These are phyloP conservation scores for Kwoniella pini DNA, from an alignment of 768 basidiomycete species.

Conservation along the genomic window DNA sequence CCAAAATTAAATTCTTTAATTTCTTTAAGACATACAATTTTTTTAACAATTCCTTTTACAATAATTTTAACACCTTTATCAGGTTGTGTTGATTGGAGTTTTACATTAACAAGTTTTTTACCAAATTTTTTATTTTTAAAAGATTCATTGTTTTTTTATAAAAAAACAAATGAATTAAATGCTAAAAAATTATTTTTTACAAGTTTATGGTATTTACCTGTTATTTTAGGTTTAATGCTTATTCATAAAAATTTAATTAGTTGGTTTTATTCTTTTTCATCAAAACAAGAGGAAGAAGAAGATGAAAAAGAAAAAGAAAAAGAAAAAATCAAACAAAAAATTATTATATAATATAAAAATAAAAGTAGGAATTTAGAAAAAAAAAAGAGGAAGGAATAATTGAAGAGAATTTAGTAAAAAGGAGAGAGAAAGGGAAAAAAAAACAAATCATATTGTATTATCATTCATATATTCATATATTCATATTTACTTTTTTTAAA, in stretches of 20 bases:
- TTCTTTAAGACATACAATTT: constrained; percentile 71
- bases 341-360: too few species aligned
- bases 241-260: constrained; percentile 72
- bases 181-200: constrained; percentile 77
- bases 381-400: too few species aligned
- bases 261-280: constrained; percentile 21
- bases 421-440: too few species aligned
- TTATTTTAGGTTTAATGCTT: constrained; percentile 90
- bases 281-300: too few species aligned
- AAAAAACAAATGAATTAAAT: constrained; percentile 59
- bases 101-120: constrained; percentile 71
- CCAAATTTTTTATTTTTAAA: constrained; percentile 72
- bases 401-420: too few species aligned
- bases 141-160: constrained; percentile 76
- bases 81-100: constrained; percentile 88
- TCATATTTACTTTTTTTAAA: too few species aligned
- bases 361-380: too few species aligned
- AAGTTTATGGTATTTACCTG: constrained; percentile 86
- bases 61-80: constrained; percentile 79
- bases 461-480: too few species aligned
- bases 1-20: constrained; percentile 81
- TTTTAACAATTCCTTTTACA: constrained; percentile 74
- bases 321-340: too few species aligned
- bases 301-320: too few species aligned
- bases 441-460: too few species aligned